Evolutionary conservation across 176 grass and related monocot genomes (phyloP).

Genomic region (Dactylis glomerata): DNA sequence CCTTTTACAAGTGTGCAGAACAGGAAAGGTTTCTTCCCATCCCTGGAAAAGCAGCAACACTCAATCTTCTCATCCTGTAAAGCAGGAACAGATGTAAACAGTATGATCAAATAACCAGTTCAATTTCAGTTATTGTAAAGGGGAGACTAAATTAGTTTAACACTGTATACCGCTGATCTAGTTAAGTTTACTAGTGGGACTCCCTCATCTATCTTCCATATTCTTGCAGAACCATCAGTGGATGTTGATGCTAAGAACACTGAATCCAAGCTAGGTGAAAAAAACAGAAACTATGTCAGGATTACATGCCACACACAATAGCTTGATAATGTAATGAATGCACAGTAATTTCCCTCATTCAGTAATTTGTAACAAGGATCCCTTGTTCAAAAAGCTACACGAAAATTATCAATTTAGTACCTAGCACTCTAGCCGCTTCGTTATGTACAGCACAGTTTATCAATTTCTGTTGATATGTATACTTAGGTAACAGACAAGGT

Average conservation of each 20-base stretch:
- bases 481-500: background rate
- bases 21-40: constrained; percentile 88
- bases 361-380: background rate
- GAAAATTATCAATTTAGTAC: background rate
- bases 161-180: constrained; percentile 51
- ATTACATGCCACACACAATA: background rate
- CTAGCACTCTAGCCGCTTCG: background rate
- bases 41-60: constrained; percentile 86
- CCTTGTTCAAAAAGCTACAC: background rate
- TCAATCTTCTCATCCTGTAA: constrained; percentile 89
- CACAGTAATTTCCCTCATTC: background rate
- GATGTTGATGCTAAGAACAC: constrained; percentile 76
- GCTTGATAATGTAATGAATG: background rate
- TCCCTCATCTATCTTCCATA: constrained; percentile 84
- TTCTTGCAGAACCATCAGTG: constrained; percentile 87
- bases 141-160: background rate
- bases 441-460: background rate
- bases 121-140: background rate
- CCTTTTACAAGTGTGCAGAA: constrained; percentile 92
- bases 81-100: background rate
- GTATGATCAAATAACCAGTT: background rate
- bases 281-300: constrained; percentile 2
- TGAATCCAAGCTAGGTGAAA: constrained; percentile 76
- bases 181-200: constrained; percentile 57
- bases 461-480: background rate